Conservation (phyloP, 495 filamentous ascomycete genomes). For the Talaromyces ruber region DNA sequence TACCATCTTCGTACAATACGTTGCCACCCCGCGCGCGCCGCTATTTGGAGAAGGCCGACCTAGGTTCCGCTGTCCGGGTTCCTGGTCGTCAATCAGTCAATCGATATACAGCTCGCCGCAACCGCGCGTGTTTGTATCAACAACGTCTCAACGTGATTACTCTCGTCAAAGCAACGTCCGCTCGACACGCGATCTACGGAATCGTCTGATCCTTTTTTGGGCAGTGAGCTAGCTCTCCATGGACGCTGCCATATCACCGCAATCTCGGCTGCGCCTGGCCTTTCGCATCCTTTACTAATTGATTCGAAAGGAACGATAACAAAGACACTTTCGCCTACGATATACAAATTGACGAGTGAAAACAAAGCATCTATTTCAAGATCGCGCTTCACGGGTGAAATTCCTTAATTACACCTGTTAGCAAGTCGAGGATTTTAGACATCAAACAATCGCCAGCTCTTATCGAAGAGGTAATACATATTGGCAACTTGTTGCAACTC, state of each 20-base stretch:
- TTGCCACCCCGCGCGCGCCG: background rate
- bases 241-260: background rate
- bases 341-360: background rate
- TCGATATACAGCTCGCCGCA: background rate
- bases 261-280: conserved; percentile 3
- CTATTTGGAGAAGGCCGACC: background rate
- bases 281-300: background rate
- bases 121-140: background rate
- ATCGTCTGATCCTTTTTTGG: background rate
- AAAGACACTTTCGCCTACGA: background rate
- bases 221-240: conserved; percentile 5
- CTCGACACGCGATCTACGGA: background rate
- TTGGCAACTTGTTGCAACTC: background rate
- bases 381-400: background rate
- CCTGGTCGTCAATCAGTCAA: conserved; percentile 2
- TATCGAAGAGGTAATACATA: background rate
- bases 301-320: background rate
- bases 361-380: background rate
- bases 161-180: background rate
- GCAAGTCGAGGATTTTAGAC: background rate
- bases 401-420: background rate
- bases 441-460: background rate
- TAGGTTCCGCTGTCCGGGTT: conserved; percentile 1
- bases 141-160: background rate
- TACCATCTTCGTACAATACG: background rate